These are phyloP conservation scores for Cardamine occulta DNA, from an alignment of 345 rosid genomes.

Conservation along the genomic window DNA sequence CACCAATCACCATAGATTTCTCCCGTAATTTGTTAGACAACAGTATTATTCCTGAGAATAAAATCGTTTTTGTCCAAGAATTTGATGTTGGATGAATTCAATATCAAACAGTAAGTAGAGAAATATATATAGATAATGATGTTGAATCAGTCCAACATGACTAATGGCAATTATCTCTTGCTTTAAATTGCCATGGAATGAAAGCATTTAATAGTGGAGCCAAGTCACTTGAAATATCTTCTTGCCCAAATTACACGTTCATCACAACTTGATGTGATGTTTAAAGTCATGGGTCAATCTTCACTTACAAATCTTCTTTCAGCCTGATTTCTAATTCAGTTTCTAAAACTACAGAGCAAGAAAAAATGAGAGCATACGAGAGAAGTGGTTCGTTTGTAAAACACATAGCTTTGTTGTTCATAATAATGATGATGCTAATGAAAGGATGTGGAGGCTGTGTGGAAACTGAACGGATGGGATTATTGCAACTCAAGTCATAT, in stretches of 20 bases:
- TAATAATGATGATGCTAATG: neutral
- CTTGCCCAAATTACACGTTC: neutral
- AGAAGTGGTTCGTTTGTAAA: constrained; percentile 11
- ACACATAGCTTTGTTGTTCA: constrained; percentile 5
- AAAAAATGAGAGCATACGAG: constrained; percentile 3
- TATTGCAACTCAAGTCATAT: constrained; percentile 16
- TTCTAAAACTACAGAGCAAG: neutral
- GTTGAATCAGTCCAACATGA: no score
- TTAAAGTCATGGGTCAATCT: neutral
- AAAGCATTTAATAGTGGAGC: neutral
- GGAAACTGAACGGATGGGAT: constrained; percentile 23
- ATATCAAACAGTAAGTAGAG: no score
- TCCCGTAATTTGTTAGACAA: constrained; percentile 23
- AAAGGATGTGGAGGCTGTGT: constrained; percentile 8
- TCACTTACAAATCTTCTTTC: neutral
- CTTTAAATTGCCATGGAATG: neutral
- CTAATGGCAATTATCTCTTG: neutral
- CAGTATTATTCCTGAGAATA: neutral
- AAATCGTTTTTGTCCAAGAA: neutral
- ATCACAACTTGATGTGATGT: neutral
- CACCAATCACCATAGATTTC: constrained; percentile 16
- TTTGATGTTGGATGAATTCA: neutral
- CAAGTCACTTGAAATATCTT: neutral
- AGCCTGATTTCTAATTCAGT: neutral
- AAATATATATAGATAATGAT: no score